phyloP scores from a whole-genome alignment of 73 alveolate genomes.

The Blepharisma stoltei region DNA sequence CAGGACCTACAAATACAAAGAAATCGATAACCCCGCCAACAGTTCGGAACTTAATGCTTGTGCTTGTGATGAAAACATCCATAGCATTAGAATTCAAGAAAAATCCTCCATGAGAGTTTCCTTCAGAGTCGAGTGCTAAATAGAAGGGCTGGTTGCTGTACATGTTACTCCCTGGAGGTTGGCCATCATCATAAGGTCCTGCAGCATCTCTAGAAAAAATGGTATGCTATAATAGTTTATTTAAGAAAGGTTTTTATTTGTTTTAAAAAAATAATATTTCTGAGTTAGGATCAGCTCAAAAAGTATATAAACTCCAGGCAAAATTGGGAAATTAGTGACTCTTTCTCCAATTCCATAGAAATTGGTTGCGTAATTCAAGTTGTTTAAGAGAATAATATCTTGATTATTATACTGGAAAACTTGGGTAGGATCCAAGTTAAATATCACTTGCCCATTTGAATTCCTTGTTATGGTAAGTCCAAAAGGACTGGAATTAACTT shows the following conservation, averaged over 20 bases:
- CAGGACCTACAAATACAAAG: background rate
- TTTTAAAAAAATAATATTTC: too few species aligned
- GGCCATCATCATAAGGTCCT: constrained; percentile 60
- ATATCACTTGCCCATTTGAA: constrained; percentile 1
- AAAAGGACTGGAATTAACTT: background rate
- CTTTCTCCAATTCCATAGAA: constrained; percentile 27
- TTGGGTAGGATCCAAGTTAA: background rate
- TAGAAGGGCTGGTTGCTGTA: constrained; percentile 65
- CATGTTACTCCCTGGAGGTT: constrained; percentile 47
- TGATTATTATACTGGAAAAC: background rate
- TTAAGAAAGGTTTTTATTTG: too few species aligned
- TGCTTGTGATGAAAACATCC: background rate
- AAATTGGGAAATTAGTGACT: background rate
- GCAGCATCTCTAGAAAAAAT: constrained; percentile 47
- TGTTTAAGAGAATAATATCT: background rate
- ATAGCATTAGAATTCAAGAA: constrained; percentile 17
- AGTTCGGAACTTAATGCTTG: background rate
- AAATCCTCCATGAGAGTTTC: background rate
- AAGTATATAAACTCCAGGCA: constrained; percentile 19
- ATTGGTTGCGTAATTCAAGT: background rate
- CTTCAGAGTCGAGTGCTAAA: constrained; percentile 21
- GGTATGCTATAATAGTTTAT: too few species aligned
- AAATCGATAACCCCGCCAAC: background rate
- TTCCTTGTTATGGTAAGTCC: background rate
- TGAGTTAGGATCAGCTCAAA: too few species aligned